Evolutionary conservation across 306 rosid species (phyloP).

Genomic region (Fragaria ananassa): DNA sequence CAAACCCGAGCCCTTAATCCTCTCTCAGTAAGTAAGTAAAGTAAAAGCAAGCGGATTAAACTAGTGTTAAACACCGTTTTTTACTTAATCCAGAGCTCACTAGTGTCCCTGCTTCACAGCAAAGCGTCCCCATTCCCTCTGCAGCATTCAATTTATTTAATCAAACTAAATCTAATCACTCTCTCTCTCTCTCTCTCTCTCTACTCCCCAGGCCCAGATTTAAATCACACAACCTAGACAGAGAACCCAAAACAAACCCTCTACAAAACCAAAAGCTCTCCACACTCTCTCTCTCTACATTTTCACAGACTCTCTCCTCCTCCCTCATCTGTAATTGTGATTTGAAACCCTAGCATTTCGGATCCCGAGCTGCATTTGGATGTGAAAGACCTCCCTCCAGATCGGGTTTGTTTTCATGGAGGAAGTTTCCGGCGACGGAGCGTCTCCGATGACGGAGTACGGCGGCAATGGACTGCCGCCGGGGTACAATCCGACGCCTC

Average conservation of each 20-base stretch:
- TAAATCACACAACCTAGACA: slow-evolving; percentile 56
- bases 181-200: slow-evolving; percentile 25
- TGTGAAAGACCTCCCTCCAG: slow-evolving; percentile 47
- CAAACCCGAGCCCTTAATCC: not conserved
- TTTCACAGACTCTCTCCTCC: slow-evolving; percentile 18
- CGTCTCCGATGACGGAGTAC: slow-evolving; percentile 25
- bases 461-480: slow-evolving; percentile 18
- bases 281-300: slow-evolving; percentile 9
- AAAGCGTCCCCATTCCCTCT: slow-evolving; percentile 27
- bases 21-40: not conserved
- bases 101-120: slow-evolving; percentile 45
- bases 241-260: slow-evolving; percentile 23
- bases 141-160: not conserved
- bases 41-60: not conserved
- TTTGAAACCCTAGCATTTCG: slow-evolving; percentile 53
- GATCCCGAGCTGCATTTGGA: slow-evolving; percentile 66
- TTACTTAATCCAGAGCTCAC: not conserved
- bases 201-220: slow-evolving; percentile 38
- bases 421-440: slow-evolving; percentile 70
- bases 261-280: slow-evolving; percentile 7
- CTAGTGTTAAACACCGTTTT: not conserved
- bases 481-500: slow-evolving; percentile 32
- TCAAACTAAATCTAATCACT: slow-evolving; percentile 24
- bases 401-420: slow-evolving; percentile 58
- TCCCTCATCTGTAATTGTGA: not conserved